Evolutionary conservation across 352 stramenopile genomes (phyloP).

Genomic region (Globisporangium nagaii): DNA sequence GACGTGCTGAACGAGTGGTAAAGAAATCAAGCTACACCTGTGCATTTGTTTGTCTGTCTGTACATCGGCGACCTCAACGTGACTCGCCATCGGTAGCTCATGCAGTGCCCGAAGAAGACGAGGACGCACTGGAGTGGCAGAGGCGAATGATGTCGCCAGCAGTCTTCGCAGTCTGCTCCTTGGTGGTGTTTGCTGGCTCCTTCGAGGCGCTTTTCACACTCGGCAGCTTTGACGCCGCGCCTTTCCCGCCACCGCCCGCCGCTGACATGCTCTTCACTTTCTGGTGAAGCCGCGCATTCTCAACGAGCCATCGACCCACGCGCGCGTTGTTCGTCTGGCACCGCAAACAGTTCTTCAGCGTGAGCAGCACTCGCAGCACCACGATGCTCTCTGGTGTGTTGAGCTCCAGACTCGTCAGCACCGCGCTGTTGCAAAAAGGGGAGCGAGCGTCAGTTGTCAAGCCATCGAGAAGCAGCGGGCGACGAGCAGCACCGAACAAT

Average conservation of each 20-base stretch:
- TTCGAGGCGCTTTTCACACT: background rate
- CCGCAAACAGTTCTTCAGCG: slow-evolving; percentile 51
- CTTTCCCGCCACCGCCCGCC: background rate
- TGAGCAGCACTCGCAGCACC: slow-evolving; percentile 44
- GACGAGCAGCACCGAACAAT: too few species aligned
- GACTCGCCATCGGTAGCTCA: background rate
- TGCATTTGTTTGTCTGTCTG: background rate
- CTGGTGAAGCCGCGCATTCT: slow-evolving; percentile 17
- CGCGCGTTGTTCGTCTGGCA: slow-evolving; percentile 26
- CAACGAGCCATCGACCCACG: slow-evolving; percentile 26
- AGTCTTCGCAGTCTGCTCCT: slow-evolving; percentile 44
- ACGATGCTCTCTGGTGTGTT: slow-evolving; percentile 17
- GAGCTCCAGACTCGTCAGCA: slow-evolving; percentile 24
- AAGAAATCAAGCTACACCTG: slow-evolving; percentile 6
- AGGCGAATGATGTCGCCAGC: slow-evolving; percentile 36
- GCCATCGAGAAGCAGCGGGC: background rate
- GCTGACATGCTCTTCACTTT: slow-evolving; percentile 16
- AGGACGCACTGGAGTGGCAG: background rate
- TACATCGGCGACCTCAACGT: background rate
- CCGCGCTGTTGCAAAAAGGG: slow-evolving; percentile 10
- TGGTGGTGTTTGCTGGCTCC: slow-evolving; percentile 9
- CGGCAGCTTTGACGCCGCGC: background rate
- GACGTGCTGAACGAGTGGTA: slow-evolving; percentile 60
- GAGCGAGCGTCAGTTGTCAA: background rate
- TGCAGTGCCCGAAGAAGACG: background rate